A percentile compares a stretch with the other conserved stretches of the same genome.
Evolutionary conservation across 2,329 filamentous ascomycete species (phyloP).

Genomic region (Pyricularia sp.): DNA sequence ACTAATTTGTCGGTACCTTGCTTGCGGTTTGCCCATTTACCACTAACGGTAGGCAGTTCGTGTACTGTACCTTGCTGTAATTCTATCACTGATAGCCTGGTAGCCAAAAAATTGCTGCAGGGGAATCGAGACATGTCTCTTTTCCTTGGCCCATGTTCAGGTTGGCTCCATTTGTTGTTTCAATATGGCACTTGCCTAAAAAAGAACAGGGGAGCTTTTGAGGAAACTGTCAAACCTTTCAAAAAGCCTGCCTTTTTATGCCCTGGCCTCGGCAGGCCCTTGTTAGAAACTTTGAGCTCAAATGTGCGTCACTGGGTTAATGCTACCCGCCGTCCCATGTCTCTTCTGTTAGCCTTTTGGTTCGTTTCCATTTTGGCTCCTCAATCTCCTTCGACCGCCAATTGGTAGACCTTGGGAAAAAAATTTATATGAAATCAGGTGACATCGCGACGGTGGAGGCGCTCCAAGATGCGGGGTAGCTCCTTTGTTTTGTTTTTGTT

Average conservation of each 20-base stretch:
- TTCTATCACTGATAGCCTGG: not conserved
- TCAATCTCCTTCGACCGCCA: not conserved
- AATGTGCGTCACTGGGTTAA: not conserved
- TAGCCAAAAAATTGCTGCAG: not conserved
- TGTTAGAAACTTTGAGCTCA: not conserved
- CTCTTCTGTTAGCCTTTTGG: not conserved
- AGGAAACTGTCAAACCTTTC: not conserved
- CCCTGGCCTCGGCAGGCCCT: not conserved
- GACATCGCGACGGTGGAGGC: constrained; percentile 2
- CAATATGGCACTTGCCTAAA: not conserved
- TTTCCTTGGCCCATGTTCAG: not conserved
- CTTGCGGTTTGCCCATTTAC: not conserved
- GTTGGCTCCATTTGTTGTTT: not conserved
- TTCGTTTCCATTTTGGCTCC: not conserved
- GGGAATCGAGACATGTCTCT: not conserved
- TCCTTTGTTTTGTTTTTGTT: constrained; percentile 2
- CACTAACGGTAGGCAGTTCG: not conserved
- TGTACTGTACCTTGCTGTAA: not conserved
- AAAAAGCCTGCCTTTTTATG: not conserved
- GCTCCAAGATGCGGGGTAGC: not conserved
- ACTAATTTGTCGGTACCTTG: not conserved
- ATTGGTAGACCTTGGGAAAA: not conserved
- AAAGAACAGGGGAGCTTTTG: not conserved
- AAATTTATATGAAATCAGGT: not conserved
- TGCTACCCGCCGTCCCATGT: not conserved